Evolutionary conservation across 2,329 filamentous ascomycete species (phyloP).

Genomic region (Aureobasidium subglaciale): DNA sequence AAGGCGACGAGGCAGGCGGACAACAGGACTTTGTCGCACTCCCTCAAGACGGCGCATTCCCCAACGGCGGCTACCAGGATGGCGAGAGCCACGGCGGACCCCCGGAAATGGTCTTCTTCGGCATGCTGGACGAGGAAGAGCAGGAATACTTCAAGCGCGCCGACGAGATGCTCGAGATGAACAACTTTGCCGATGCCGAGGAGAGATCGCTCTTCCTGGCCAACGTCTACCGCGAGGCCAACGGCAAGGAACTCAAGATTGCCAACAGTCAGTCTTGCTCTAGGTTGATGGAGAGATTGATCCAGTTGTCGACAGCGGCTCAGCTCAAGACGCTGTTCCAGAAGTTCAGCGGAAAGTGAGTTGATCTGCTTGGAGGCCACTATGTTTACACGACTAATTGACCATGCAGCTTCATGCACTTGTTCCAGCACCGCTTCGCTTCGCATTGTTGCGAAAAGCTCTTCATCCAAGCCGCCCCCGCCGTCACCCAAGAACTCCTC

Average conservation of each 20-base stretch:
- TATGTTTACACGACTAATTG: neutral
- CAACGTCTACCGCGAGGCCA: constrained; percentile 78
- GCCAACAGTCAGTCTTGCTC: constrained; percentile 95
- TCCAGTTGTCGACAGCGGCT: constrained; percentile 66
- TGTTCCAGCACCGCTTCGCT: constrained; percentile 92
- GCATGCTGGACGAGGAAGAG: constrained; percentile 85
- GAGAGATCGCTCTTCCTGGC: constrained; percentile 51
- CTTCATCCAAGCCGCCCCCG: constrained; percentile 73
- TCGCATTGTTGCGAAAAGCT: constrained; percentile 95
- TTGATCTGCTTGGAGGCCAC: constrained; percentile 15
- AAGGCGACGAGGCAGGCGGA: constrained; percentile 34
- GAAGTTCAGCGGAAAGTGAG: constrained; percentile 70
- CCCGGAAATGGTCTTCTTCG: constrained; percentile 73
- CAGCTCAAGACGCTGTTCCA: constrained; percentile 85
- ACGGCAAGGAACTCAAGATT: constrained; percentile 90
- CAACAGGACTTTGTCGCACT: constrained; percentile 22
- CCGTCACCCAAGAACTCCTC: constrained; percentile 65
- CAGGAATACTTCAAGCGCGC: constrained; percentile 92
- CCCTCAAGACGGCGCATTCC: constrained; percentile 22
- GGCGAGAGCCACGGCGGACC: constrained; percentile 27
- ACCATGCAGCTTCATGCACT: constrained; percentile 59
- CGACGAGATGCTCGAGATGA: constrained; percentile 81
- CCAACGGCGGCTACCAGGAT: constrained; percentile 27
- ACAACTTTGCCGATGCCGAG: constrained; percentile 74
- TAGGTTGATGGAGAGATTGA: constrained; percentile 82